Percentiles rank a stretch among this genome's conserved stretches.
Conservation (phyloP, 2,329 filamentous ascomycete genomes). For the Lasiodiplodia theobromae region DNA sequence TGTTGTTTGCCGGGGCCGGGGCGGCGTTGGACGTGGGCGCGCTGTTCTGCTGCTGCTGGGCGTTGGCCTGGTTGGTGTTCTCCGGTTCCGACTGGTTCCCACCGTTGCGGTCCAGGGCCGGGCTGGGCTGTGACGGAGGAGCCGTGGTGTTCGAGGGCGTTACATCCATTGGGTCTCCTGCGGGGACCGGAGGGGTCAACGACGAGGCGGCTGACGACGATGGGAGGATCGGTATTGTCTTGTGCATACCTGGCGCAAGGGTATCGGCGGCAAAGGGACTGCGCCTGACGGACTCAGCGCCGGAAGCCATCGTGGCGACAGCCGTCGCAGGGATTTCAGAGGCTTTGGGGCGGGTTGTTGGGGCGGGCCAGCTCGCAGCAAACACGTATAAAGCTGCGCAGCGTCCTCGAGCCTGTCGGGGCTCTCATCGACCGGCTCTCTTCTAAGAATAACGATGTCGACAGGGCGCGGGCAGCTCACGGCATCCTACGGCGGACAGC, state of each 20-base stretch:
- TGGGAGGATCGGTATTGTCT: constrained; percentile 60
- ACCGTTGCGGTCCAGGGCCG: constrained; percentile 55
- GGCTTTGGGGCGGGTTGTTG: neutral
- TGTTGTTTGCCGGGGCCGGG: constrained; percentile 38
- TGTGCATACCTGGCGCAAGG: constrained; percentile 54
- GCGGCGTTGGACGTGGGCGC: constrained; percentile 35
- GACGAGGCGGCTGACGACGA: constrained; percentile 53
- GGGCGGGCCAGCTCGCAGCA: constrained; percentile 2
- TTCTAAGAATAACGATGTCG: constrained; percentile 25
- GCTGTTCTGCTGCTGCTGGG: constrained; percentile 36
- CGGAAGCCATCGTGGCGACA: constrained; percentile 50
- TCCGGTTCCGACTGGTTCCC: constrained; percentile 37
- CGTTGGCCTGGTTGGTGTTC: constrained; percentile 24
- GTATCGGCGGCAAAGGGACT: constrained; percentile 55
- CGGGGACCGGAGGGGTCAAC: constrained; percentile 44
- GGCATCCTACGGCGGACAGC: constrained; percentile 24
- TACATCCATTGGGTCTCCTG: constrained; percentile 63
- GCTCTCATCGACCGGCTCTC: constrained; percentile 26
- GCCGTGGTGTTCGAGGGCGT: constrained; percentile 59
- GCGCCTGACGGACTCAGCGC: constrained; percentile 52
- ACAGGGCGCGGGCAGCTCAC: constrained; percentile 19
- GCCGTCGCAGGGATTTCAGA: constrained; percentile 28
- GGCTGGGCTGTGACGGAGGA: constrained; percentile 55
- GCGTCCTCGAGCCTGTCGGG: constrained; percentile 5
- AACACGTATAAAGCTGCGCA: constrained; percentile 21